Evolutionary conservation across 2,329 filamentous ascomycete genomes (phyloP).

Genomic region (Fusarium cicatricum): DNA sequence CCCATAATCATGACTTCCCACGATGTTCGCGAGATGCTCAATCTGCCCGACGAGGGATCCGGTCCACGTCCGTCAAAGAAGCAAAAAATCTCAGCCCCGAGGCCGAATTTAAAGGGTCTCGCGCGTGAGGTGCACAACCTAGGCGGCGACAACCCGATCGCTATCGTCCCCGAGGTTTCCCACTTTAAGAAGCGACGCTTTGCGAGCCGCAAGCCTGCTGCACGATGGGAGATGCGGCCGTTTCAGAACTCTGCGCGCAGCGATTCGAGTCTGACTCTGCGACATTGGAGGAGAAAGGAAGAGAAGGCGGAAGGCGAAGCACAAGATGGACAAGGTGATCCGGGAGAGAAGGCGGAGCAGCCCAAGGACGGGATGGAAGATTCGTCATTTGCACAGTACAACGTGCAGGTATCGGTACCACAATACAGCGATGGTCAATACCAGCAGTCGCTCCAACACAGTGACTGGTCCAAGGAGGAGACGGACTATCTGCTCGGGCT

Average conservation of each 20-base stretch:
- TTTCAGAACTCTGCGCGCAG: constrained; percentile 82
- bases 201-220: constrained; percentile 62
- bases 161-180: constrained; percentile 68
- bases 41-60: constrained; percentile 69
- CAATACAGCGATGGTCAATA: constrained; percentile 91
- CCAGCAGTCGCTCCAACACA: constrained; percentile 72
- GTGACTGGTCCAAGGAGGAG: constrained; percentile 90
- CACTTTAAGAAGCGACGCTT: constrained; percentile 67
- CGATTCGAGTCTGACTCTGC: constrained; percentile 72
- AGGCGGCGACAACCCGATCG: constrained; percentile 71
- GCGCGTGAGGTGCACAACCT: constrained; percentile 72
- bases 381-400: constrained; percentile 83
- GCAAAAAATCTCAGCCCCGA: constrained; percentile 70
- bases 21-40: constrained; percentile 89
- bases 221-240: constrained; percentile 71
- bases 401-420: constrained; percentile 80
- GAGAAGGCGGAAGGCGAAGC: constrained; percentile 51
- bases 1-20: constrained; percentile 69
- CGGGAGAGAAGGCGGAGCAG: constrained; percentile 29
- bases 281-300: constrained; percentile 80
- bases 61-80: constrained; percentile 74
- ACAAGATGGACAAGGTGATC: constrained; percentile 42
- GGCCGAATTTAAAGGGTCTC: constrained; percentile 68
- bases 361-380: constrained; percentile 57
- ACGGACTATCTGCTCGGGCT: constrained; percentile 88